Evolutionary conservation across 495 filamentous ascomycete genomes (phyloP), one percentile per base, ranked within the genome.

Genomic region (Recurvomyces mirabilis): DNA sequence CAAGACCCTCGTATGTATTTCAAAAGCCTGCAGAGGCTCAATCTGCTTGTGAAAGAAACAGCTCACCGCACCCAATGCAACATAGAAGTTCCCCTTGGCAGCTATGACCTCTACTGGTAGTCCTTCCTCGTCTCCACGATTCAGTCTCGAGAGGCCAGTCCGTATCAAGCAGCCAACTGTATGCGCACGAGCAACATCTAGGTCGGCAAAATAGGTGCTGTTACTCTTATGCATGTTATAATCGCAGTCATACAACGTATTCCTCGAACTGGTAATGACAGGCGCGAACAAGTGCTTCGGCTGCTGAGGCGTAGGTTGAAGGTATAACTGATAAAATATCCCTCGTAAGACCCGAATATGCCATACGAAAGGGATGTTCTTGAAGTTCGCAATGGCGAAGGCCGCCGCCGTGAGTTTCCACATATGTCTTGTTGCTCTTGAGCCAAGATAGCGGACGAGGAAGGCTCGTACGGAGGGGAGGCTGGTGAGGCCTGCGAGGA

Each of bases 201-300:
- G 69, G 54, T 87, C 82, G 9, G 74, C 65, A 59, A 86, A 84
- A 55, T 85, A 87, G 1, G 82, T 84, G 47, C 72, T 76, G 57
- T 87, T 87, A 25, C 72, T 77, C 52, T 87, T 91, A 72, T 91
- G 84, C 28, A 84, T 46, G 67, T 91, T 89, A 65, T 85, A 82
- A 63, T 91, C 84, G 55, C 72, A 77, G 59, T 91, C 84, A 53
- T 74, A 68, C 11, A 82, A 60, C 0, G 74, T 66, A 29, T 75
- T 72, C 54, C 72, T 71, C 14, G 72, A 70, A 13, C 66, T 60
- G 13, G 75, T 76, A 44, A 84, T 71, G 46, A 76, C 60, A 22
- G 79, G 79, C 25, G 74, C 69, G 66, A 86, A 86, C 34, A 86
- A 64, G 62, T 54, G 51, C 14, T 46, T 45, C 9, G 51, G 51